phyloP scores from a whole-genome alignment of 2,329 filamentous ascomycete species.

The Alternaria triticina region DNA sequence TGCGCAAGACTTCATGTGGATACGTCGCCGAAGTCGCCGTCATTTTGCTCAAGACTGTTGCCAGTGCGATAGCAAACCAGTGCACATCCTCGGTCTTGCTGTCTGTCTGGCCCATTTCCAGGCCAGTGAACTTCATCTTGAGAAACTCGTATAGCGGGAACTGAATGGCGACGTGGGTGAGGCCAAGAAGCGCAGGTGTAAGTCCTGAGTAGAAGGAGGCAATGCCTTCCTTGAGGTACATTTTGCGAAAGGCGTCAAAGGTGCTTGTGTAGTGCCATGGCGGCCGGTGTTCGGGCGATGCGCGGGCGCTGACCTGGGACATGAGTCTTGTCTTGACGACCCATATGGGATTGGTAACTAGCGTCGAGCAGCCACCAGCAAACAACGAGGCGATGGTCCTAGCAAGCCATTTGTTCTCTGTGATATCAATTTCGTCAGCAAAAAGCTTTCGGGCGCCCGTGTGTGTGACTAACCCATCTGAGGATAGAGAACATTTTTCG shows the following conservation, averaged over 20 bases:
- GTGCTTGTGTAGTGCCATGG: conserved; percentile 93
- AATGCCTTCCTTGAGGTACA: conserved; percentile 91
- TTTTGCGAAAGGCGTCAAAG: conserved; percentile 89
- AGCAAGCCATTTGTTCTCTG: conserved; percentile 75
- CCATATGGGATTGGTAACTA: conserved; percentile 98
- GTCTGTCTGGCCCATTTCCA: conserved; percentile 78
- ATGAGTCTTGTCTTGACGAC: conserved; percentile 98
- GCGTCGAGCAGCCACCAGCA: conserved; percentile 89
- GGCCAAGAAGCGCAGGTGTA: conserved; percentile 85
- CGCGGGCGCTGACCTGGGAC: conserved; percentile 77
- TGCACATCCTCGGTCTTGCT: conserved; percentile 67
- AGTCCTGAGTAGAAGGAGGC: conserved; percentile 94
- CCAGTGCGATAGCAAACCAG: conserved; percentile 82
- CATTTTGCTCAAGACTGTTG: conserved; percentile 92
- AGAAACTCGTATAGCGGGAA: conserved; percentile 96
- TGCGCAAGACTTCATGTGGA: conserved; percentile 94
- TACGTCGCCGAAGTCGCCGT: conserved; percentile 95
- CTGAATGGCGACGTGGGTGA: conserved; percentile 95
- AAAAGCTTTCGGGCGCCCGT: background rate
- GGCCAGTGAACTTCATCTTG: conserved; percentile 87
- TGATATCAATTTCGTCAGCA: conserved; percentile 13
- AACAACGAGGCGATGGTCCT: conserved; percentile 90
- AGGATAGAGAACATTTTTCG: conserved; percentile 74
- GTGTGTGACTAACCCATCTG: conserved; percentile 57
- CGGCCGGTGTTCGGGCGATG: conserved; percentile 63